Evolutionary conservation across 2,329 filamentous ascomycete genomes (phyloP).

Genomic region (Verticillium albo-atrum): DNA sequence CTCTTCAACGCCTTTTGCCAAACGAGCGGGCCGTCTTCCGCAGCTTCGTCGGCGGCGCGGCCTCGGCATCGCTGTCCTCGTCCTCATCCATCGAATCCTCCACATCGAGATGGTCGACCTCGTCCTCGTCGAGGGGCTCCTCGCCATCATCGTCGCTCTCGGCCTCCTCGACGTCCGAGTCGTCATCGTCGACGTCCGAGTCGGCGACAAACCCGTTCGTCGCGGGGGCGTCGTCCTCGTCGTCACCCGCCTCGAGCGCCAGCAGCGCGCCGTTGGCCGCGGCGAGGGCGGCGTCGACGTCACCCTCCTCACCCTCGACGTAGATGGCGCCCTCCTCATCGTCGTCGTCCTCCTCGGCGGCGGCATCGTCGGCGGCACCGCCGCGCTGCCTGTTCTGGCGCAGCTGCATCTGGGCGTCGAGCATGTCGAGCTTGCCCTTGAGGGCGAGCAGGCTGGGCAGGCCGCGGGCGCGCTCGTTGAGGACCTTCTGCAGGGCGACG

Average conservation of each 20-base stretch:
- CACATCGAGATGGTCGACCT: slow-evolving; percentile 55
- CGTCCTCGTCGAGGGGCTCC: slow-evolving; percentile 51
- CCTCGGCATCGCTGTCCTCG: slow-evolving; percentile 46
- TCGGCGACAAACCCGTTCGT: slow-evolving; percentile 52
- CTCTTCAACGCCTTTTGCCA: slow-evolving; percentile 21
- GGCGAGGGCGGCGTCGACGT: slow-evolving; percentile 24
- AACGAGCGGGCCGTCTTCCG: slow-evolving; percentile 32
- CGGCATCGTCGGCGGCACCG: slow-evolving; percentile 19
- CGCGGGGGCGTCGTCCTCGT: not conserved
- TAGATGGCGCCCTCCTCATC: slow-evolving; percentile 71
- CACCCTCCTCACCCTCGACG: slow-evolving; percentile 73
- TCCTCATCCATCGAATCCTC: slow-evolving; percentile 52
- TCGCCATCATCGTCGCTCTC: slow-evolving; percentile 43
- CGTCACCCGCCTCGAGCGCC: not conserved
- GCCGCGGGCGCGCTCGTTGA: slow-evolving; percentile 80
- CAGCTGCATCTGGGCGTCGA: slow-evolving; percentile 83
- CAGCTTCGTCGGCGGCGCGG: slow-evolving; percentile 41
- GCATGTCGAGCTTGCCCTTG: slow-evolving; percentile 93
- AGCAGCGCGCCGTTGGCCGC: not conserved
- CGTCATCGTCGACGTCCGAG: slow-evolving; percentile 52
- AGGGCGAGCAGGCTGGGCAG: slow-evolving; percentile 78
- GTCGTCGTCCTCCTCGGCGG: slow-evolving; percentile 42
- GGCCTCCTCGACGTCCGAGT: slow-evolving; percentile 35
- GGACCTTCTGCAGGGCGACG: slow-evolving; percentile 74
- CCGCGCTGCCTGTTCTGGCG: slow-evolving; percentile 62